Evolutionary conservation across 164 flowering plant genomes (phyloP).

Genomic region (Vitis rotundifolia): DNA sequence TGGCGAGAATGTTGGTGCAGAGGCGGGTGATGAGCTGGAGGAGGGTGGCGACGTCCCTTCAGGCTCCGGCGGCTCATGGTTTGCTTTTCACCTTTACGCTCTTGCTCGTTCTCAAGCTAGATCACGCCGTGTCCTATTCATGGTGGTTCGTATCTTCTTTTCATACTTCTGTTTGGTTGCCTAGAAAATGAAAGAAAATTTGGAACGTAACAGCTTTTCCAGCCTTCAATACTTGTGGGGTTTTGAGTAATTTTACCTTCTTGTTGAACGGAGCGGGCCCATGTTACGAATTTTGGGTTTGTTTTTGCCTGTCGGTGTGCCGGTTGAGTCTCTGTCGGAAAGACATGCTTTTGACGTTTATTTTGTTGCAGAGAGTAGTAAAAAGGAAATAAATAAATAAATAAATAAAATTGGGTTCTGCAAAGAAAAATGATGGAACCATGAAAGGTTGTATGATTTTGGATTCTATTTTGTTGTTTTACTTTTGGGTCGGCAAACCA

Average conservation of each 20-base stretch:
- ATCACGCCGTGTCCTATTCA: conserved; percentile 46
- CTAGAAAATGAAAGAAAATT: not conserved
- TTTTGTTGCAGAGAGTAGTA: no score
- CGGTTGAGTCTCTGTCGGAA: no score
- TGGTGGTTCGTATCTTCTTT: conserved; percentile 71
- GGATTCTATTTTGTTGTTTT: no score
- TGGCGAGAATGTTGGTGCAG: conserved; percentile 22
- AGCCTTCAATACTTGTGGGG: no score
- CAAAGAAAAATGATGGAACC: no score
- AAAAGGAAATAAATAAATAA: no score
- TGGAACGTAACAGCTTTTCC: no score
- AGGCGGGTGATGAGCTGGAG: conserved; percentile 66
- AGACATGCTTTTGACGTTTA: no score
- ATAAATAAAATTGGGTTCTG: no score
- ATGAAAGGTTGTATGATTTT: no score
- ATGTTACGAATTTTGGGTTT: not conserved
- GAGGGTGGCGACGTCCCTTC: conserved; percentile 64
- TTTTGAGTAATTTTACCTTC: not conserved
- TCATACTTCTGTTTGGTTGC: not conserved
- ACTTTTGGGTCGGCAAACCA: no score
- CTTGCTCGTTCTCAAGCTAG: conserved; percentile 70
- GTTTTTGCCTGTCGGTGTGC: not conserved
- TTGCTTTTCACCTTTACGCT: conserved; percentile 70
- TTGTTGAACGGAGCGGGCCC: not conserved
- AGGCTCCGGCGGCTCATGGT: conserved; percentile 60